phyloP scores from a whole-genome alignment of 768 basidiomycete genomes.

The Naematelia encephala region DNA sequence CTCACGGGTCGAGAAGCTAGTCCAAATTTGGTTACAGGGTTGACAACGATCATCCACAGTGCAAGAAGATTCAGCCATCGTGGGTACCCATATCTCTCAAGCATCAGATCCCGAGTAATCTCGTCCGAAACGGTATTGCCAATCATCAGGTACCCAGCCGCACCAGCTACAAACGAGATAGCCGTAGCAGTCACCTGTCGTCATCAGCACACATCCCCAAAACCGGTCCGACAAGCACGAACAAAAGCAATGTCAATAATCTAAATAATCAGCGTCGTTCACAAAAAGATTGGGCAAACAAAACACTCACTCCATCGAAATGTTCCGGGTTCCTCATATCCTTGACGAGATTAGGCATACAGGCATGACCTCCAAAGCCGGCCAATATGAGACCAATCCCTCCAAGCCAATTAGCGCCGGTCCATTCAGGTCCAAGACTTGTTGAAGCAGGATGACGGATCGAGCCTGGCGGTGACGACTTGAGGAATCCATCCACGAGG shows the following conservation, averaged over 20 bases:
- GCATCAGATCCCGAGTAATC: slow-evolving; percentile 78
- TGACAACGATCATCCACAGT: slow-evolving; percentile 71
- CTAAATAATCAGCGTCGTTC: not conserved
- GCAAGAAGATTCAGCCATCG: slow-evolving; percentile 66
- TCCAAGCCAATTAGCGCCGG: slow-evolving; percentile 61
- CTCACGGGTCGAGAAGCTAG: slow-evolving; percentile 74
- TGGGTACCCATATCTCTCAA: slow-evolving; percentile 62
- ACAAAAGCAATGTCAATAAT: slow-evolving; percentile 78
- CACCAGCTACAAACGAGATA: slow-evolving; percentile 63
- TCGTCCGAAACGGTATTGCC: slow-evolving; percentile 74
- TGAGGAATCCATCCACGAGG: slow-evolving; percentile 71
- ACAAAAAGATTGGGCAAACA: not conserved
- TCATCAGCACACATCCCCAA: slow-evolving; percentile 2
- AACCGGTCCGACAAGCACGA: slow-evolving; percentile 47
- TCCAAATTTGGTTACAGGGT: slow-evolving; percentile 70
- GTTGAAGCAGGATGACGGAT: slow-evolving; percentile 74
- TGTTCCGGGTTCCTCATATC: slow-evolving; percentile 82
- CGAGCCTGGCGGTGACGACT: slow-evolving; percentile 60
- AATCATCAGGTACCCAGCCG: slow-evolving; percentile 88
- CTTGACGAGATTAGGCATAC: slow-evolving; percentile 81
- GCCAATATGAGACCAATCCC: slow-evolving; percentile 90
- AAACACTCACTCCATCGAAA: slow-evolving; percentile 64
- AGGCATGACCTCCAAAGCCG: slow-evolving; percentile 90
- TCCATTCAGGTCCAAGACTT: slow-evolving; percentile 57
- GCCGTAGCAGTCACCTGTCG: slow-evolving; percentile 61